Evolutionary conservation across 768 basidiomycete genomes (phyloP), one percentile per base, ranked within the genome.

Genomic region (Fomitopsis pulvina): DNA sequence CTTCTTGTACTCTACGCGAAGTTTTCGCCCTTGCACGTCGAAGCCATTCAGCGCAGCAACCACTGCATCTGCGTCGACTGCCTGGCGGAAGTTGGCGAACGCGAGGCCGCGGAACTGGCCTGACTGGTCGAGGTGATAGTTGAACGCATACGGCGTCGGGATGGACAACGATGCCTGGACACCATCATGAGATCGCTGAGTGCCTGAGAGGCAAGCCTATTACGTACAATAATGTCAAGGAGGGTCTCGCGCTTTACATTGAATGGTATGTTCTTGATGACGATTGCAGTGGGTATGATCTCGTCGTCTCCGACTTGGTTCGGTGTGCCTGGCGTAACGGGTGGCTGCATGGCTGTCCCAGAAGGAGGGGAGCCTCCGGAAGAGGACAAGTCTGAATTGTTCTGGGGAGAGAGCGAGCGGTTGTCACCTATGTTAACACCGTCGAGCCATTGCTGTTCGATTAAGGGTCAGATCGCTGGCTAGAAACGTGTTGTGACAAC

Each of bases 211-310:
- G 12, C 37, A 47, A 55, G 43, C 39, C 48, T 50, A 56, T 45
- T 42, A 80, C 91, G 56, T 51, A 95, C 94, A 66, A 99, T 98
- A 66, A 97, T 92, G 72, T 88, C 86, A 63, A 98, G 83, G 59
- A 99, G 80, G 39, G 91, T 91, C 72, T 98, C 95, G 63, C 91
- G 85, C 72, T 93, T 91, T 58, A 97, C 92, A 62, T 93, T 93
- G 77, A 99, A 99, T 58, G 95, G 95, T 73, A 99, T 99, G 76
- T 97, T 97, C 81, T 99, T 99, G 69, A 99, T 97, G 65, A 99
- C 96, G 63, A 99, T 97, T 48, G 96, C 96, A 9, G 94, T 98
- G 48, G 95, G 95, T 70, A 98, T 98, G 67, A 96, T 78, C 67
- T 96, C 93, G 69, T 96, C 92, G 59, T 92, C 89, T 38, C 66